Evolutionary conservation across 2,329 filamentous ascomycete species (phyloP).

Genomic region (Neofusicoccum laricinum): DNA sequence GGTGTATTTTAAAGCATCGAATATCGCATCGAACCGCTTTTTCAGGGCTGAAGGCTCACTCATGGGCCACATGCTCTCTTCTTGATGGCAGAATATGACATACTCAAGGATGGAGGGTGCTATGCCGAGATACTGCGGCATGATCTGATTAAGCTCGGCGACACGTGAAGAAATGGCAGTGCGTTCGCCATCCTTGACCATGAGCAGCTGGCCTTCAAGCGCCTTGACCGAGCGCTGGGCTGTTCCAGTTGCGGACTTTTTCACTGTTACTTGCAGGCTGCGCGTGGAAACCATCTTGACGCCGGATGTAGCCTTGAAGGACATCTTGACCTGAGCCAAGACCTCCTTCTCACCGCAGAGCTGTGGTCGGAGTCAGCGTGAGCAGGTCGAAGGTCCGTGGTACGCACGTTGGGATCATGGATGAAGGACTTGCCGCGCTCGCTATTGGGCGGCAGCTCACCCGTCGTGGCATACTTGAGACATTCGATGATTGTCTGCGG

Average conservation of each 20-base stretch:
- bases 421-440: slow-evolving; percentile 87
- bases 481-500: slow-evolving; percentile 91
- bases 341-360: slow-evolving; percentile 84
- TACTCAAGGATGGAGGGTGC: slow-evolving; percentile 86
- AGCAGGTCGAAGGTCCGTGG: background rate
- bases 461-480: slow-evolving; percentile 96
- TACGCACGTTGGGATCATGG: slow-evolving; percentile 83
- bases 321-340: slow-evolving; percentile 84
- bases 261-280: slow-evolving; percentile 80
- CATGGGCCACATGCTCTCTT: slow-evolving; percentile 96
- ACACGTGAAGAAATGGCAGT: slow-evolving; percentile 75
- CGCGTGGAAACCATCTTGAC: slow-evolving; percentile 79
- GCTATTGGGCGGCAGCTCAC: slow-evolving; percentile 87
- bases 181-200: slow-evolving; percentile 76
- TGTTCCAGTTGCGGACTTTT: slow-evolving; percentile 55
- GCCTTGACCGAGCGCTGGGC: slow-evolving; percentile 76
- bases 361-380: slow-evolving; percentile 35
- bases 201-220: slow-evolving; percentile 74
- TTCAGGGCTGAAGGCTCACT: slow-evolving; percentile 83
- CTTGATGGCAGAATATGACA: slow-evolving; percentile 98
- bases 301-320: slow-evolving; percentile 76
- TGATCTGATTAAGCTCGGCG: slow-evolving; percentile 75
- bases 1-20: slow-evolving; percentile 94
- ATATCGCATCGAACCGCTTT: slow-evolving; percentile 95
- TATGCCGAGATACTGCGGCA: slow-evolving; percentile 84